phyloP scores from a whole-genome alignment of 169 alveolate species.

The Ichthyophthirius multifiliis region DNA sequence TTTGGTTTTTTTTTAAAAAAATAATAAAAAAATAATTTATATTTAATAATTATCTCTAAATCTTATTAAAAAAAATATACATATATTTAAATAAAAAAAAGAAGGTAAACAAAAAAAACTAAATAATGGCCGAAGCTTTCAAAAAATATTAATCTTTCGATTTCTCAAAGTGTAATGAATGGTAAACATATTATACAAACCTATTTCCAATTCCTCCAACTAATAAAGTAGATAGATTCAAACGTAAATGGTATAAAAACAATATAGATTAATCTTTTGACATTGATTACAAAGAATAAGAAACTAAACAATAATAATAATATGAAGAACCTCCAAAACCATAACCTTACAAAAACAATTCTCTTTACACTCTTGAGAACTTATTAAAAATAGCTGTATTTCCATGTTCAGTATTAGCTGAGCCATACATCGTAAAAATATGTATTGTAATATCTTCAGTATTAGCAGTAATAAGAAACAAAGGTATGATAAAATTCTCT shows the following conservation, averaged over 20 bases:
- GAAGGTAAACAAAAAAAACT: neutral
- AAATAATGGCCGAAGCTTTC: slow-evolving; percentile 4
- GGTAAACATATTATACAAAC: neutral
- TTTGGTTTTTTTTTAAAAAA: too few relatives aligned
- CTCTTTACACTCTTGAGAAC: neutral
- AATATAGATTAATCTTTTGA: neutral
- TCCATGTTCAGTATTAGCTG: neutral
- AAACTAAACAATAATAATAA: neutral
- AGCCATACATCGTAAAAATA: neutral
- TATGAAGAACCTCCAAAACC: neutral
- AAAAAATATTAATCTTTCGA: neutral
- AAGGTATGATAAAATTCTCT: slow-evolving; percentile 19
- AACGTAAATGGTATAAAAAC: slow-evolving; percentile 20
- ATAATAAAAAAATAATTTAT: too few relatives aligned
- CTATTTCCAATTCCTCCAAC: neutral
- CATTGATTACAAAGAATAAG: neutral
- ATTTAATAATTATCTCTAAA: too few relatives aligned
- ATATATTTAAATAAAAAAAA: neutral
- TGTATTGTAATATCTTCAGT: neutral
- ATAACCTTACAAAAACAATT: neutral
- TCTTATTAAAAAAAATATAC: neutral
- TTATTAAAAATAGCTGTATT: neutral
- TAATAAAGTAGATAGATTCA: neutral
- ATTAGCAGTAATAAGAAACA: slow-evolving; percentile 4
- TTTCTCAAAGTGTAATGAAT: neutral